Percentiles rank a stretch among this genome's conserved stretches.
These are phyloP conservation scores for Bothriochloa decipiens DNA, from an alignment of 176 grass and related monocot genomes.

Conservation along the genomic window DNA sequence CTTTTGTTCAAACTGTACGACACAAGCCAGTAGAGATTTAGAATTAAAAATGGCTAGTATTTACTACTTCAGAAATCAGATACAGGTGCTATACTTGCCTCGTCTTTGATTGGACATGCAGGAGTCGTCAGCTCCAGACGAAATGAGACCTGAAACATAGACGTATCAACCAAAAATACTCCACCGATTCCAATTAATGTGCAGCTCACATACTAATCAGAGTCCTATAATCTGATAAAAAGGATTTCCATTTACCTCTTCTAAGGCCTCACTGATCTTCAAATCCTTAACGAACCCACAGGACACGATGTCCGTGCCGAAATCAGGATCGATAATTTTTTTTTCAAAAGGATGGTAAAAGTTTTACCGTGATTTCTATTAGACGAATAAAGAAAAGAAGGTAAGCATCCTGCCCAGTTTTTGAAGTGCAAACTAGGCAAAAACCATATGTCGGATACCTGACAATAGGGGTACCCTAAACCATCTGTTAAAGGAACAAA, in stretches of 20 bases:
- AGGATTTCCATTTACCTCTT: conserved; percentile 59
- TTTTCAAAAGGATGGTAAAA: no score
- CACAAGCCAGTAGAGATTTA: neutral
- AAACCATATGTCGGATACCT: no score
- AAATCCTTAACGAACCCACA: conserved; percentile 96
- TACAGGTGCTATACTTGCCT: conserved; percentile 44
- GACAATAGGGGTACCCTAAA: no score
- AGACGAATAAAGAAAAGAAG: no score
- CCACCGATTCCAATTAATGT: neutral
- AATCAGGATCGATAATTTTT: conserved; percentile 99
- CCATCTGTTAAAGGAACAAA: no score
- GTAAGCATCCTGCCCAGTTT: no score
- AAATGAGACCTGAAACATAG: conserved; percentile 76
- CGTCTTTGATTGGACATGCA: conserved; percentile 84
- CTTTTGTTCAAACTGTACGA: conserved; percentile 81
- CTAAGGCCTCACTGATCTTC: conserved; percentile 54
- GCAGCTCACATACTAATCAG: neutral
- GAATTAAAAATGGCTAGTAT: conserved; percentile 1
- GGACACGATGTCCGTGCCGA: conserved; percentile 91
- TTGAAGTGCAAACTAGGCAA: no score
- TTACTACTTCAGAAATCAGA: neutral
- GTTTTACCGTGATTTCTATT: no score
- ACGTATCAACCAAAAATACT: neutral
- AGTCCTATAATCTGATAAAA: conserved; percentile 3
- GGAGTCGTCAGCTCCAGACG: conserved; percentile 93